A percentile compares a stretch with the other conserved stretches of the same genome.
phyloP scores from a whole-genome alignment of 2,329 filamentous ascomycete genomes.

The Phaeophleospora eucalypticola region DNA sequence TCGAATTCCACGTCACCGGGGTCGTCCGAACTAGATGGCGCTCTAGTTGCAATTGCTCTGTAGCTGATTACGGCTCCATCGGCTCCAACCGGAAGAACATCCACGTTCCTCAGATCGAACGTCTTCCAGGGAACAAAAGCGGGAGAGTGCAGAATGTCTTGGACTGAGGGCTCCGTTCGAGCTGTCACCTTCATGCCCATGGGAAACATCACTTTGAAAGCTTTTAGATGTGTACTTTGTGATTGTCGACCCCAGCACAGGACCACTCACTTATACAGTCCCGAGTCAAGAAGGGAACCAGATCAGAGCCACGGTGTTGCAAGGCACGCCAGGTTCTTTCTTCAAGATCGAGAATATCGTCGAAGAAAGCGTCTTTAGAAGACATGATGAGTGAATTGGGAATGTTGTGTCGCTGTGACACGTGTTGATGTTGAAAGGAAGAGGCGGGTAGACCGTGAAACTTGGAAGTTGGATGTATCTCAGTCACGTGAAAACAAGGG shows the following conservation, averaged over 20 bases:
- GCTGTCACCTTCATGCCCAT: constrained; percentile 28
- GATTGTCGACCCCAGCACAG: constrained; percentile 9
- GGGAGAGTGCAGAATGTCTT: constrained; percentile 26
- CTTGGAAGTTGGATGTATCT: constrained; percentile 1
- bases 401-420: background rate
- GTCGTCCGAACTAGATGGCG: constrained; percentile 16
- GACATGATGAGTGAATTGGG: constrained; percentile 14
- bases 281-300: constrained; percentile 25
- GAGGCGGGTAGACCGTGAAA: background rate
- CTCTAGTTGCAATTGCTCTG: constrained; percentile 23
- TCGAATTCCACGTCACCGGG: constrained; percentile 25
- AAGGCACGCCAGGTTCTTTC: constrained; percentile 30
- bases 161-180: constrained; percentile 23
- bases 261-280: constrained; percentile 30
- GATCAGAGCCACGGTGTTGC: constrained; percentile 20
- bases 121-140: constrained; percentile 30
- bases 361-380: constrained; percentile 12
- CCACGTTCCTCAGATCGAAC: constrained; percentile 25
- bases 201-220: constrained; percentile 9
- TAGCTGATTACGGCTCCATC: constrained; percentile 29
- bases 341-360: constrained; percentile 26
- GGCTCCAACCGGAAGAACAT: constrained; percentile 24
- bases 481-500: too few species aligned
- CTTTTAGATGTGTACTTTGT: constrained; percentile 3
- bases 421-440: background rate